Evolutionary conservation across 2,329 filamentous ascomycete species (phyloP).

Genomic region (Colletotrichum australisinense): DNA sequence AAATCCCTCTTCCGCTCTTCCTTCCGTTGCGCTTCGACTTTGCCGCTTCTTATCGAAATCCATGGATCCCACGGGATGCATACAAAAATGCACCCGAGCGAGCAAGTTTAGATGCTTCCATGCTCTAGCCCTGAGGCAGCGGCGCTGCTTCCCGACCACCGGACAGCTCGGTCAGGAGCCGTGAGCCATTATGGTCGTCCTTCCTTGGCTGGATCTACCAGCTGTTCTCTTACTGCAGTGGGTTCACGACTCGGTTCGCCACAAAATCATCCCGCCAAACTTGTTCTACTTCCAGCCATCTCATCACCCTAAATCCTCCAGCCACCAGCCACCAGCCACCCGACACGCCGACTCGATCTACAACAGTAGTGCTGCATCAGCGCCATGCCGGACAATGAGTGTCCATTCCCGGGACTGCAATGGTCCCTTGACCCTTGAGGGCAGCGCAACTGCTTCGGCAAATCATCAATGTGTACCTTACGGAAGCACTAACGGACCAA

Average conservation of each 20-base stretch:
- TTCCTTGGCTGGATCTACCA: too few species aligned
- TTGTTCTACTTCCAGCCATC: background rate
- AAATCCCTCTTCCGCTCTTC: background rate
- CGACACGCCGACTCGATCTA: conserved; percentile 8
- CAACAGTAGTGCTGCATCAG: background rate
- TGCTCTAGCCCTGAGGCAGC: conserved; percentile 4
- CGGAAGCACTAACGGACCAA: background rate
- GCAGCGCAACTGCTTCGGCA: background rate
- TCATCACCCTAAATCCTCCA: background rate
- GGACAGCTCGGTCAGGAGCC: background rate
- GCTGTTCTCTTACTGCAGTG: too few species aligned
- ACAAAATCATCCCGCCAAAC: background rate
- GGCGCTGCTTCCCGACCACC: conserved; percentile 18
- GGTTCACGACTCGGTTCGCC: background rate
- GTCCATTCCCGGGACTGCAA: background rate
- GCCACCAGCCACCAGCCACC: conserved; percentile 2
- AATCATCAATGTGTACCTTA: background rate
- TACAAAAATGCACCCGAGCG: background rate
- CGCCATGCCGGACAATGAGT: background rate
- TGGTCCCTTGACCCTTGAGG: background rate
- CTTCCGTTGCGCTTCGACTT: background rate
- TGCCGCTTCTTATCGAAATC: background rate
- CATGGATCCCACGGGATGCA: background rate
- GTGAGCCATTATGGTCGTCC: background rate
- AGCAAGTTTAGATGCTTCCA: background rate